A percentile compares a stretch with the other conserved stretches of the same genome.
phyloP scores from a whole-genome alignment of 352 stramenopile species.

The Hyaloperonospora arabidopsidis region DNA sequence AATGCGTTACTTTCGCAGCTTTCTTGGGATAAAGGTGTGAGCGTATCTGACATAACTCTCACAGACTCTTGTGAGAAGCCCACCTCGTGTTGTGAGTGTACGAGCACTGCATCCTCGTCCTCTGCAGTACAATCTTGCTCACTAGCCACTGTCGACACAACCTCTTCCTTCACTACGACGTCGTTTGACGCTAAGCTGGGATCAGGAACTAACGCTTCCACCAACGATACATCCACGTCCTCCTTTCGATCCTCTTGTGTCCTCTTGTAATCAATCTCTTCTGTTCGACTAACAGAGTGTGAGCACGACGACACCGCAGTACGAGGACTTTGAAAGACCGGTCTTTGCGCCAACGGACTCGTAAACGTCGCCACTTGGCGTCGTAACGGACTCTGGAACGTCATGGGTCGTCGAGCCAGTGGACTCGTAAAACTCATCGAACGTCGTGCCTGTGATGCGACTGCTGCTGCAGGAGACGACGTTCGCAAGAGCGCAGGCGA shows the following conservation, averaged over 20 bases:
- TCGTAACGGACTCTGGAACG: slow-evolving; percentile 22
- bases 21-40: slow-evolving; percentile 28
- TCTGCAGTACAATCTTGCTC: slow-evolving; percentile 5
- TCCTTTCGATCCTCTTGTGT: slow-evolving; percentile 12
- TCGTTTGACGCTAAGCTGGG: background rate
- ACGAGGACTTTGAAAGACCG: slow-evolving; percentile 21
- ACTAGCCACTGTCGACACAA: background rate
- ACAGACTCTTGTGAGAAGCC: slow-evolving; percentile 23
- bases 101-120: slow-evolving; percentile 4
- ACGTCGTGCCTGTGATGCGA: slow-evolving; percentile 9
- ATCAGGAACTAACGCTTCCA: background rate
- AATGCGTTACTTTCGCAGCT: slow-evolving; percentile 14
- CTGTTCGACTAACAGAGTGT: slow-evolving; percentile 28
- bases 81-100: slow-evolving; percentile 12
- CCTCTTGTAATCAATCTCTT: slow-evolving; percentile 27
- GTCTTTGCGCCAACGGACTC: slow-evolving; percentile 11
- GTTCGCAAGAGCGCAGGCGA: slow-evolving; percentile 16
- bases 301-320: slow-evolving; percentile 24
- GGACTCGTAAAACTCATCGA: slow-evolving; percentile 26
- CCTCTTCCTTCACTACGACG: slow-evolving; percentile 10
- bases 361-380: slow-evolving; percentile 15
- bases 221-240: slow-evolving; percentile 4
- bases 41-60: slow-evolving; percentile 10
- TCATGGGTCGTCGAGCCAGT: slow-evolving; percentile 19
- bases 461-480: slow-evolving; percentile 18